These are phyloP conservation scores for Trichoderma lentiforme DNA, from an alignment of 2,329 filamentous ascomycete genomes.

Conservation along the genomic window DNA sequence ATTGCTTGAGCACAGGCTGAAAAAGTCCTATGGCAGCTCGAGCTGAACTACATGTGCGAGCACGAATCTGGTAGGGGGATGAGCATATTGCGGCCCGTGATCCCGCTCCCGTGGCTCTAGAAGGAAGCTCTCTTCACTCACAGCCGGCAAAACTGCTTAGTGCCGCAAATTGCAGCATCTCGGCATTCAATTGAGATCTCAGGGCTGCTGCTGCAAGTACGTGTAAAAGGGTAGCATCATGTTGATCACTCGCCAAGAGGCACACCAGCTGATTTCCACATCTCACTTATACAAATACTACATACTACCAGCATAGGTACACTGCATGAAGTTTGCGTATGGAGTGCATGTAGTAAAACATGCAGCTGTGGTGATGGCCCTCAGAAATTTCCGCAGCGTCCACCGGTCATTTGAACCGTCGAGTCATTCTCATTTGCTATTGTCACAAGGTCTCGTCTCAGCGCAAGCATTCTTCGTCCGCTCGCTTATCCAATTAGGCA, in stretches of 20 bases:
- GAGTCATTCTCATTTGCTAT: not conserved
- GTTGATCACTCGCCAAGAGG: not conserved
- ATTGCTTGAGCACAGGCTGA: not conserved
- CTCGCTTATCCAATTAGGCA: constrained; percentile 1
- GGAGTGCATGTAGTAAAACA: not conserved
- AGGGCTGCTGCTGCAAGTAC: not conserved
- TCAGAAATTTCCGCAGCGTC: not conserved
- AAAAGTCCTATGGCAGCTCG: not conserved
- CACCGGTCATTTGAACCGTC: not conserved
- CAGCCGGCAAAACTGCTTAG: not conserved
- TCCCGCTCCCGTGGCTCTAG: constrained; percentile 6
- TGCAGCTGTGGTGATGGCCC: not conserved
- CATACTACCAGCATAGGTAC: not conserved
- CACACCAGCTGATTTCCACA: not conserved
- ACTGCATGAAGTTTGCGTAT: not conserved
- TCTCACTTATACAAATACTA: not conserved
- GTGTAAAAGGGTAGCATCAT: not conserved
- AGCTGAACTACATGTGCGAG: not conserved
- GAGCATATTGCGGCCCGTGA: not conserved
- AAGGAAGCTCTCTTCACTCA: not conserved
- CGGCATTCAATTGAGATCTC: constrained; percentile 1
- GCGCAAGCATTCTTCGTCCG: not conserved
- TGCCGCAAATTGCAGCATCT: not conserved
- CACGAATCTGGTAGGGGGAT: not conserved
- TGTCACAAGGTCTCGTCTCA: not conserved